Percentiles rank a stretch among this genome's conserved stretches.
Conservation (phyloP, 2,329 filamentous ascomycete species). For the Ceratocystis lukuohia region DNA sequence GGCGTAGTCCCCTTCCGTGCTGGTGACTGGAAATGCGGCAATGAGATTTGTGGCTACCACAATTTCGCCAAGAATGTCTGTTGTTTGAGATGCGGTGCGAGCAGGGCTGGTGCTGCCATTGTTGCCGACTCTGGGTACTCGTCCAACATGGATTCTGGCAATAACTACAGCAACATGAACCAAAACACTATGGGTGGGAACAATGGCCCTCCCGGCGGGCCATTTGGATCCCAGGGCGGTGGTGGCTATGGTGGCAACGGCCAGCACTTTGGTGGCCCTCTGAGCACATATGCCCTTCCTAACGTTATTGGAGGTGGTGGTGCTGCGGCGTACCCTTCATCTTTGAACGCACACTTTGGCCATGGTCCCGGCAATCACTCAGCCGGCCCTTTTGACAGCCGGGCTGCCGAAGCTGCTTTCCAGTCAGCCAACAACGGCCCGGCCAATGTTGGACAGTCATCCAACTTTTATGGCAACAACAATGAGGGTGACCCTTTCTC, state of each 20-base stretch:
- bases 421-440: constrained; percentile 73
- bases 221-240: background rate
- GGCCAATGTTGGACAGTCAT: constrained; percentile 60
- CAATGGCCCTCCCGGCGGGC: constrained; percentile 32
- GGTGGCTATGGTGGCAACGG: constrained; percentile 43
- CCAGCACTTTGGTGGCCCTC: constrained; percentile 66
- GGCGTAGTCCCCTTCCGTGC: constrained; percentile 92
- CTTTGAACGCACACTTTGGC: constrained; percentile 63
- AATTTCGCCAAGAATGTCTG: constrained; percentile 99
- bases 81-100: constrained; percentile 90
- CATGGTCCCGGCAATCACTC: constrained; percentile 67
- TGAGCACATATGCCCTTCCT: constrained; percentile 79
- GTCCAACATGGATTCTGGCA: constrained; percentile 74
- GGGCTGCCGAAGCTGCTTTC: constrained; percentile 87
- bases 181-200: constrained; percentile 32
- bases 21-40: constrained; percentile 97
- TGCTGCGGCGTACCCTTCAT: constrained; percentile 59
- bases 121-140: constrained; percentile 89
- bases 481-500: constrained; percentile 64
- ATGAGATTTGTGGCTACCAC: constrained; percentile 94
- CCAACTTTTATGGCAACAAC: constrained; percentile 37
- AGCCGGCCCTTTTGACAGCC: constrained; percentile 80
- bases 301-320: constrained; percentile 63
- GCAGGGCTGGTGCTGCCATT: constrained; percentile 82
- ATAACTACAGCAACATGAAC: constrained; percentile 31